These are phyloP conservation scores for Stramenopiles sp. DNA, from an alignment of 352 stramenopile genomes.

Conservation along the genomic window DNA sequence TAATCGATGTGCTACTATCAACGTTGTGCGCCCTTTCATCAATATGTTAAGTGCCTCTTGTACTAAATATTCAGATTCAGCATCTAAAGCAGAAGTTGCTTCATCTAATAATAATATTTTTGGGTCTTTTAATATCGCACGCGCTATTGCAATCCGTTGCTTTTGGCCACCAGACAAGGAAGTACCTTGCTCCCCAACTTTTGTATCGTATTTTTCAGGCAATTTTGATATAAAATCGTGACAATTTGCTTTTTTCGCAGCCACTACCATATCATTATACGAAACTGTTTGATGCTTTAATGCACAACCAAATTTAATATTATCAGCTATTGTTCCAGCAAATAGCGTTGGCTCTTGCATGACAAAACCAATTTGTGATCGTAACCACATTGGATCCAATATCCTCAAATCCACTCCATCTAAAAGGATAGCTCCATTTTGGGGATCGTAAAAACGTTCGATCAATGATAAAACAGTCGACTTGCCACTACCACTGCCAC, in stretches of 20 bases:
- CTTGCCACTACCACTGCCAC: slow-evolving; percentile 53
- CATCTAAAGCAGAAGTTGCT: slow-evolving; percentile 78
- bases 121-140: slow-evolving; percentile 83
- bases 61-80: slow-evolving; percentile 70
- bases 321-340: slow-evolving; percentile 45
- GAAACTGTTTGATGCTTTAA: slow-evolving; percentile 28
- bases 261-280: slow-evolving; percentile 32
- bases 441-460: slow-evolving; percentile 47
- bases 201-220: slow-evolving; percentile 79
- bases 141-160: slow-evolving; percentile 83
- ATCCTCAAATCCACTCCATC: slow-evolving; percentile 36
- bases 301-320: slow-evolving; percentile 61
- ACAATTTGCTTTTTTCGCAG: slow-evolving; percentile 32
- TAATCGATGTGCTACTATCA: slow-evolving; percentile 54
- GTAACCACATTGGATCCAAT: slow-evolving; percentile 43
- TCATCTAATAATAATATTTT: slow-evolving; percentile 87
- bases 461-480: slow-evolving; percentile 52
- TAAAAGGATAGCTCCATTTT: slow-evolving; percentile 35
- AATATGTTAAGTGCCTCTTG: slow-evolving; percentile 39
- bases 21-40: slow-evolving; percentile 28
- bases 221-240: slow-evolving; percentile 77
- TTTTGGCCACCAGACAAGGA: slow-evolving; percentile 93
- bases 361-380: slow-evolving; percentile 57
- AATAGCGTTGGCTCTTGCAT: slow-evolving; percentile 59
- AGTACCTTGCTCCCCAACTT: slow-evolving; percentile 85